Base-by-base conservation (phyloP, 2,329 filamentous ascomycete genomes). In the Alternaria tenuissima region DNA sequence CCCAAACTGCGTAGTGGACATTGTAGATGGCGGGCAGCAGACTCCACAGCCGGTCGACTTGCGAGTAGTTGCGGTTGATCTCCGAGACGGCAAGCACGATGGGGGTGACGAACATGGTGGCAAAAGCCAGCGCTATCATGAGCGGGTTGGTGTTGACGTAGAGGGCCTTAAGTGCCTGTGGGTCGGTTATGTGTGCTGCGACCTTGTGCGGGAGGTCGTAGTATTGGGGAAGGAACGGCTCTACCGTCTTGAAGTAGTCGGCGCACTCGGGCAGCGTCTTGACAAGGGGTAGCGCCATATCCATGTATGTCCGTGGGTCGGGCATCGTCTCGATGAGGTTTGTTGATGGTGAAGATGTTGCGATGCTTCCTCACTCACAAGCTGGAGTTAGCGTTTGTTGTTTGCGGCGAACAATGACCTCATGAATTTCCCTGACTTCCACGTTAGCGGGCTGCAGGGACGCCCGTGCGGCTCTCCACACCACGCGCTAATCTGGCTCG, bases 31-130 rank as follows among this genome's bases (percentile, higher is more conserved):
- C 90, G 1, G 95, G 95, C 52, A 99, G 81, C 62, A 99, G 84
- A 75, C 92, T 95, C 95, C 95, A 99, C 70, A 90, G 81, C 49
- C 95, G 88, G 78, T 99, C 95, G 42, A 99, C 90, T 80, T 99
- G 95, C n/a, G 94, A 97, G 78, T 94, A 97, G 79, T 99, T 99
- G 73, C 86, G 87, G 80, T 96, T 98, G 81, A 93, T 80, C 79
- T 98, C 94, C 1, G 93, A 92, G 5, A 88, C 82, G 32, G 94
- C 73, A 24, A 97, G 82, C 71, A 96, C 91, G 28, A 95, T 72
- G 5, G 85, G 85, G 1, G 88, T 88, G n/a, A 96, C 78, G 41
- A 88, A 84, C 18, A 96, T 69, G 3, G 91, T 69, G 3, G 91
- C 90, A 54, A 92, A 86, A 0, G 88, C 89, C 65, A 96, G 85